Base-by-base conservation (phyloP, 192 early-diverging fungal genomes). In the Umbelopsis sp. region DNA sequence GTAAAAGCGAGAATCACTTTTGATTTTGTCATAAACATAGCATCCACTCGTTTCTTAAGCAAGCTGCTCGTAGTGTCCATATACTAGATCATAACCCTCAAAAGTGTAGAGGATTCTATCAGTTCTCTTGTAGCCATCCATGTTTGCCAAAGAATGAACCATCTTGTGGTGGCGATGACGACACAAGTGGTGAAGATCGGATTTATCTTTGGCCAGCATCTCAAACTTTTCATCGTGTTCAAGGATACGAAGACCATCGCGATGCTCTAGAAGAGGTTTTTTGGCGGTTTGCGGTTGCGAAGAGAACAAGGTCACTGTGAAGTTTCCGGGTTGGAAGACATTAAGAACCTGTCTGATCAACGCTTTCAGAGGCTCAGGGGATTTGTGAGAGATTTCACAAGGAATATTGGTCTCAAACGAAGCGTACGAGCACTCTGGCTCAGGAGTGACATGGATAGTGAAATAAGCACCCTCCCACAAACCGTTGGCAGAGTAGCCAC, bases 361-460 rank as follows among this genome's bases (percentile, higher is more conserved):
- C 37, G 80, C 81, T 71, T 92, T 85, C 77, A 91, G 87, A 1
- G 84, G 80, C 67, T 87, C 80, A 65, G 84, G 83, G 55, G 86
- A 76, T 33, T 70, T 67, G 71, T 81, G 73, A 66, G 84, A 82
- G 10, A 81, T 74, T 23, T 85, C 80, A 41, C 91, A 79, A 9
- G 94, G 88, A 51, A 99, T 88, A 70, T 92, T 96, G 44, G 95
- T 95, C 78, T 99, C 97, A 80, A 98, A 97, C 46, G 94, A 96
- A n/a, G 97, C 97, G 74, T 99, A 99, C 21, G 97, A 99, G 90
- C 95, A 99, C 70, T 88, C 83, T n/a, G 88, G 91, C 78, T 99
- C 97, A 13, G 97, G 97, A 20, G 97, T 99, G 18, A 99, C 97
- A 71, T 99, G 97, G 78, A 98, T 93, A 20, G 94, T 99, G 76